Percentiles rank a stretch among this genome's conserved stretches.
These are phyloP conservation scores for Cucumis hystrix DNA, from an alignment of 306 rosid species.

Conservation along the genomic window DNA sequence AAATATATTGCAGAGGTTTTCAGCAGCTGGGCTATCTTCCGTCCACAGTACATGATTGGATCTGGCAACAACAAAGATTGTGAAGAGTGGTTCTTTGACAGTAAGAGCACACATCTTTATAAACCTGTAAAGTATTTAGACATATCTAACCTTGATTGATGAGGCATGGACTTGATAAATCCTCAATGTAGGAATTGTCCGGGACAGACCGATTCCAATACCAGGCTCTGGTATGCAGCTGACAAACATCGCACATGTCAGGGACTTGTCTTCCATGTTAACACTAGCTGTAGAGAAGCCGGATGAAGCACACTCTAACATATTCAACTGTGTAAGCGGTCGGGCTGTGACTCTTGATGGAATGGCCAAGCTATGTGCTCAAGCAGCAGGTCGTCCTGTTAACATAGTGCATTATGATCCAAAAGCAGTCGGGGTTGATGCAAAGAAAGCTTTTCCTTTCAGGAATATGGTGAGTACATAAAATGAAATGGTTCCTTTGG, in stretches of 20 bases:
- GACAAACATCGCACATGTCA: conserved; percentile 66
- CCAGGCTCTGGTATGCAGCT: conserved; percentile 91
- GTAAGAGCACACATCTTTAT: conserved; percentile 28
- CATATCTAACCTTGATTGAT: neutral
- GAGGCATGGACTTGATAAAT: neutral
- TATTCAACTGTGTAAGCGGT: conserved; percentile 71
- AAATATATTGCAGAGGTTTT: conserved; percentile 57
- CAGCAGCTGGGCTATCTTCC: conserved; percentile 56
- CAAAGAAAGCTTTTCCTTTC: conserved; percentile 93
- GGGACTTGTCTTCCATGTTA: conserved; percentile 78
- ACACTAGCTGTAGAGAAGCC: conserved; percentile 77
- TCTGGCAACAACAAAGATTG: conserved; percentile 98
- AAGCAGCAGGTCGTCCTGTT: conserved; percentile 72
- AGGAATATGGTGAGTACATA: conserved; percentile 39
- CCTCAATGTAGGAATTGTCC: conserved; percentile 53
- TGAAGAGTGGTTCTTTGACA: conserved; percentile 93
- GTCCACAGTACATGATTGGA: conserved; percentile 87
- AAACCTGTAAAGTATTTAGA: neutral
- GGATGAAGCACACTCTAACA: conserved; percentile 42
- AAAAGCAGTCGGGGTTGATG: conserved; percentile 71
- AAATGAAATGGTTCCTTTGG: neutral
- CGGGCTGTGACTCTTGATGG: conserved; percentile 89
- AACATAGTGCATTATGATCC: conserved; percentile 82
- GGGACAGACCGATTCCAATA: conserved; percentile 78
- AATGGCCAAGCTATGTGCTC: conserved; percentile 79